Evolutionary conservation across 768 basidiomycete genomes (phyloP).

Genomic region (Termitomyces titanicus): DNA sequence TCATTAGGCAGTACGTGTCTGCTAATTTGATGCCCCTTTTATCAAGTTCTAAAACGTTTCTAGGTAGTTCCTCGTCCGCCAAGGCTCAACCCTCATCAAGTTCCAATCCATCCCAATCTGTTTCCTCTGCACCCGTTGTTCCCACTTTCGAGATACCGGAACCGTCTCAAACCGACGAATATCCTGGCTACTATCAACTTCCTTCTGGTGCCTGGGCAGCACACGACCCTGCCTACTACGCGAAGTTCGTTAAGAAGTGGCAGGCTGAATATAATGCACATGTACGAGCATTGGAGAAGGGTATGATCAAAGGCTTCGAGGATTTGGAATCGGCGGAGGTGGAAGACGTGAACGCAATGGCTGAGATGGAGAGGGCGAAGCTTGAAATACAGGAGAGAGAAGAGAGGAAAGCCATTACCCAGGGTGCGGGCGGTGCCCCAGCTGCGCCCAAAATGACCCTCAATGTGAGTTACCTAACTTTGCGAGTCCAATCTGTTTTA

Average conservation of each 20-base stretch:
- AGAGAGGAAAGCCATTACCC: conserved; percentile 71
- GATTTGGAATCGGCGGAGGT: conserved; percentile 49
- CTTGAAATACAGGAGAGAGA: conserved; percentile 72
- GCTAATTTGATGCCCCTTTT: not conserved
- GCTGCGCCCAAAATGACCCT: conserved; percentile 81
- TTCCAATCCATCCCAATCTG: conserved; percentile 13
- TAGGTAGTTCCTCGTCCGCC: conserved; percentile 22
- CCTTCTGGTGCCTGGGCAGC: conserved; percentile 80
- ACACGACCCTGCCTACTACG: conserved; percentile 69
- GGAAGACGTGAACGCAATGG: conserved; percentile 61
- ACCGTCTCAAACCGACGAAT: conserved; percentile 70
- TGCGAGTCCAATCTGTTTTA: not conserved
- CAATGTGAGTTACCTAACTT: conserved; percentile 45
- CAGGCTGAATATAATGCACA: conserved; percentile 66
- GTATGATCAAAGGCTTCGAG: conserved; percentile 66
- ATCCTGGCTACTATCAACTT: conserved; percentile 84
- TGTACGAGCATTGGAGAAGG: conserved; percentile 71
- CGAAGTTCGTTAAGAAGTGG: conserved; percentile 69
- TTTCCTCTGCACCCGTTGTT: conserved; percentile 68
- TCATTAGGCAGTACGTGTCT: conserved; percentile 46
- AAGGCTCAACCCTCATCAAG: conserved; percentile 12
- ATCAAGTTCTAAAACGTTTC: conserved; percentile 3
- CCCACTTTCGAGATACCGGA: conserved; percentile 69
- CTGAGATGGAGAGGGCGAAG: conserved; percentile 78
- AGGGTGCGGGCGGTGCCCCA: conserved; percentile 50